phyloP scores from a whole-genome alignment of 306 rosid species.

The Gillenia trifoliata region DNA sequence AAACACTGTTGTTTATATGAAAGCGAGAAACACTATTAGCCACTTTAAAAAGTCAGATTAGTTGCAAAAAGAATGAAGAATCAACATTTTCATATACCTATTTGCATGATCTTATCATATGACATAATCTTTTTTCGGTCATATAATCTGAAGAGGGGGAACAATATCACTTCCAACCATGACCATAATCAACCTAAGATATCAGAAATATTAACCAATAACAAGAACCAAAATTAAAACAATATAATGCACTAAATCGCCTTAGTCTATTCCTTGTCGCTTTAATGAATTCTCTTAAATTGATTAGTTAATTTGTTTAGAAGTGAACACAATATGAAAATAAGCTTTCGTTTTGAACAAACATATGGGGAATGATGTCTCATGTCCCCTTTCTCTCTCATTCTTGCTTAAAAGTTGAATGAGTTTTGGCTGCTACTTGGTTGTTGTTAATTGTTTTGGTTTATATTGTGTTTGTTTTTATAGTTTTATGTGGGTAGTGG shows the following conservation, averaged over 20 bases:
- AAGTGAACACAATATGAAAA: neutral
- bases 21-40: neutral
- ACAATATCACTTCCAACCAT: neutral
- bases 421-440: constrained; percentile 12
- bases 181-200: neutral
- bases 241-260: neutral
- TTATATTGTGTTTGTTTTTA: neutral
- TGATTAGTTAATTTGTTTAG: neutral
- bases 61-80: neutral
- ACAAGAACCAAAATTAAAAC: neutral
- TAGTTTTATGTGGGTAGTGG: neutral
- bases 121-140: no score
- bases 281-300: neutral
- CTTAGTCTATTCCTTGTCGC: constrained; percentile 16
- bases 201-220: neutral
- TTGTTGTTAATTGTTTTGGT: neutral
- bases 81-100: neutral
- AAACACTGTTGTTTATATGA: neutral
- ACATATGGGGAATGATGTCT: constrained; percentile 7
- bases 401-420: neutral
- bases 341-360: neutral
- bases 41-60: neutral
- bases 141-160: neutral
- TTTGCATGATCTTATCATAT: neutral
- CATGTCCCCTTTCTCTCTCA: constrained; percentile 10